These are phyloP conservation scores for Bolboschoenus planiculmis DNA, from an alignment of 176 grass and related monocot genomes.

Conservation along the genomic window DNA sequence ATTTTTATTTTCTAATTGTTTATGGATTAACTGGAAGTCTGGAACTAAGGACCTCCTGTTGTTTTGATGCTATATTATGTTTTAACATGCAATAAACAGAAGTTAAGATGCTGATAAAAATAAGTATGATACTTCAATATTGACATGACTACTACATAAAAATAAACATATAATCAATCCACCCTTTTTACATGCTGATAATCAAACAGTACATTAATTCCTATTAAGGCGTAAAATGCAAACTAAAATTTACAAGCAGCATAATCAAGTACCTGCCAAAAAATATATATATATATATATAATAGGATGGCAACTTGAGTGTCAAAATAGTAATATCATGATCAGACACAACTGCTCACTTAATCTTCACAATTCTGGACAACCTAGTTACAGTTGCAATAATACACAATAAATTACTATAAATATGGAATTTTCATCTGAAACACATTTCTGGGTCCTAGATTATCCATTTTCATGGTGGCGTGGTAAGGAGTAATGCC, in stretches of 20 bases:
- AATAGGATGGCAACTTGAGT: background rate
- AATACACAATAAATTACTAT: background rate
- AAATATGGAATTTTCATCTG: background rate
- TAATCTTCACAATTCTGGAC: background rate
- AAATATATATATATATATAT: too few species aligned
- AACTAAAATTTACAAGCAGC: background rate
- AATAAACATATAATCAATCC: background rate
- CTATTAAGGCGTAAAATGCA: background rate
- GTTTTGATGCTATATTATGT: too few species aligned
- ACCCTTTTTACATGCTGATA: background rate
- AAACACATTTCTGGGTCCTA: background rate
- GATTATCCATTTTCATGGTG: background rate
- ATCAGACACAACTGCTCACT: background rate
- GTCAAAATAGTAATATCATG: background rate
- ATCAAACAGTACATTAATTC: background rate
- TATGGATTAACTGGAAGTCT: too few species aligned
- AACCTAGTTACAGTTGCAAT: background rate
- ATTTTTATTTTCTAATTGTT: too few species aligned
- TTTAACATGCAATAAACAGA: too few species aligned
- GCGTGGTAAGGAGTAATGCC: background rate
- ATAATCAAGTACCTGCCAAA: background rate
- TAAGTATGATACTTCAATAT: too few species aligned
- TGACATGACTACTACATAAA: background rate
- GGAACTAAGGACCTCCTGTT: too few species aligned
- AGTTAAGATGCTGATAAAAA: too few species aligned